A percentile compares a stretch with the other conserved stretches of the same genome.
Evolutionary conservation across 768 basidiomycete species (phyloP).

Genomic region (Gloeopeniophorella convolvens): DNA sequence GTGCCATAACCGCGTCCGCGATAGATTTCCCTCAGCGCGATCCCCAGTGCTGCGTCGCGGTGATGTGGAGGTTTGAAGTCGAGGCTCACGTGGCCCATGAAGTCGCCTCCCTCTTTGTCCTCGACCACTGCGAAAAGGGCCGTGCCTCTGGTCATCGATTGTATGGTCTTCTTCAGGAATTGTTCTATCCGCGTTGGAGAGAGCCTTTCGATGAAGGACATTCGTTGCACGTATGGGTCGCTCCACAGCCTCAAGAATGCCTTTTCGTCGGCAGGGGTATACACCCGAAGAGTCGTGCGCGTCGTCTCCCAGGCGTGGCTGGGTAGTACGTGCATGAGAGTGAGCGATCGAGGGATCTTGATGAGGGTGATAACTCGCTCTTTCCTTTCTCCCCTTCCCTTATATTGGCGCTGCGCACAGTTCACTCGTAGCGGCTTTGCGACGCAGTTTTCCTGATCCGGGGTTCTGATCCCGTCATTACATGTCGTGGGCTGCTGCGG

Average conservation of each 20-base stretch:
- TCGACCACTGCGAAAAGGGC: slow-evolving; percentile 27
- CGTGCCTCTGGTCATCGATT: neutral
- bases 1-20: slow-evolving; percentile 39
- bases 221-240: slow-evolving; percentile 11
- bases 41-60: slow-evolving; percentile 29
- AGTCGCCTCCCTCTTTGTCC: slow-evolving; percentile 26
- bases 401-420: neutral
- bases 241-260: slow-evolving; percentile 11
- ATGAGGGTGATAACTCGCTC: neutral
- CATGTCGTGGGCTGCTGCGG: slow-evolving; percentile 5
- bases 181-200: slow-evolving; percentile 8
- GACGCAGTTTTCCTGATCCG: no score
- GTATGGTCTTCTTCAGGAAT: slow-evolving; percentile 8
- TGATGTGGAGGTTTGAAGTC: slow-evolving; percentile 25
- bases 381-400: neutral
- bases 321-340: neutral
- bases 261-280: slow-evolving; percentile 6
- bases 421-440: neutral
- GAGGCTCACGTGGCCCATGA: slow-evolving; percentile 30
- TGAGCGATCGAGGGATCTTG: neutral
- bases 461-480: no score
- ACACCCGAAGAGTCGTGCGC: slow-evolving; percentile 12
- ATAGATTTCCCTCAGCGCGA: slow-evolving; percentile 28
- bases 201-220: slow-evolving; percentile 11
- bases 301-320: slow-evolving; percentile 8